A percentile compares a stretch with the other conserved stretches of the same genome.
These are phyloP conservation scores for Xylariaceae sp. DNA, from an alignment of 2,329 filamentous ascomycete species.

Conservation along the genomic window DNA sequence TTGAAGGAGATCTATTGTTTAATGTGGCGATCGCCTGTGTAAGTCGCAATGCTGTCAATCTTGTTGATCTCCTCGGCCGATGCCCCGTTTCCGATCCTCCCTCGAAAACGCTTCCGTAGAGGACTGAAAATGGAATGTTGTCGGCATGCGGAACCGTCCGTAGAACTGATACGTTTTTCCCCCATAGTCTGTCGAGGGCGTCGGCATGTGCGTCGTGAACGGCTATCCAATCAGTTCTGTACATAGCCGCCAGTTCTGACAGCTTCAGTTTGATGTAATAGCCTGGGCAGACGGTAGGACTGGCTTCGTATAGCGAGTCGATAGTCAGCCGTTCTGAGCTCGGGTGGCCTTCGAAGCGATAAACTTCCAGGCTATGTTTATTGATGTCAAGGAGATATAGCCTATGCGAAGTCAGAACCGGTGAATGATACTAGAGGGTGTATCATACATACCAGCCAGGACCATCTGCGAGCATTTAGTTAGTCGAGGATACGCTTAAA, in stretches of 20 bases:
- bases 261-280: slow-evolving; percentile 17
- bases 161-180: slow-evolving; percentile 1
- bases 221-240: slow-evolving; percentile 8
- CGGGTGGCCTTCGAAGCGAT: slow-evolving; percentile 6
- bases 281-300: slow-evolving; percentile 6
- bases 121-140: slow-evolving; percentile 12
- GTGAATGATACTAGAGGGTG: neutral
- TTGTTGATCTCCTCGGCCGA: neutral
- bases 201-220: slow-evolving; percentile 7
- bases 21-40: neutral
- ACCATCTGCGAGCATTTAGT: slow-evolving; percentile 3
- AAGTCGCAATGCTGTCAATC: slow-evolving; percentile 5
- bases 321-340: slow-evolving; percentile 1
- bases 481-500: no score
- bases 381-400: slow-evolving; percentile 17
- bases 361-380: slow-evolving; percentile 14
- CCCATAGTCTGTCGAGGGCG: slow-evolving; percentile 8
- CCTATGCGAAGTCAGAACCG: slow-evolving; percentile 7
- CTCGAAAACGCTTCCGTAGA: slow-evolving; percentile 13
- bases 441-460: slow-evolving; percentile 11
- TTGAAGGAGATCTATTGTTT: slow-evolving; percentile 7
- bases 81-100: neutral
- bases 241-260: slow-evolving; percentile 13
- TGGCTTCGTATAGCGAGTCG: slow-evolving; percentile 1
- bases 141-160: slow-evolving; percentile 10